Conservation (phyloP, 208 protist species). For the Jaenimonas drosophilae region DNA sequence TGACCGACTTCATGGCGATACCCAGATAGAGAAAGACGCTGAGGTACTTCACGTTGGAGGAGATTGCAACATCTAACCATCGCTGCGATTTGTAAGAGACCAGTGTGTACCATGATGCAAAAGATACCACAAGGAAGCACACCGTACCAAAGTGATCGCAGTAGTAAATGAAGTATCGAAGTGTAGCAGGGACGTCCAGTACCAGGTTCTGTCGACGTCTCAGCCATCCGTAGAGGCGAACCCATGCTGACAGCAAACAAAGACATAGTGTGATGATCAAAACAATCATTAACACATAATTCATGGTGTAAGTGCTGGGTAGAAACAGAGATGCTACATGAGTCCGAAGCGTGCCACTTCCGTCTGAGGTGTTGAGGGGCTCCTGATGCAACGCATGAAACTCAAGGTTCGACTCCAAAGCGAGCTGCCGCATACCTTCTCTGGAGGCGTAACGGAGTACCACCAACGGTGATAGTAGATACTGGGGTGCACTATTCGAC, state of each 20-base stretch:
- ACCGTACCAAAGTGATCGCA: constrained; percentile 61
- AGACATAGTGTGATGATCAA: constrained; percentile 45
- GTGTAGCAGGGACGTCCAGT: constrained; percentile 24
- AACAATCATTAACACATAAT: constrained; percentile 29
- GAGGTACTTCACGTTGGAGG: constrained; percentile 35
- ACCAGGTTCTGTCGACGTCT: constrained; percentile 64
- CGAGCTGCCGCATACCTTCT: constrained; percentile 9
- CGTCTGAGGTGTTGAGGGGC: constrained; percentile 7
- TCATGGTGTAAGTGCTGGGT: constrained; percentile 13
- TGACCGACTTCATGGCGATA: constrained; percentile 38
- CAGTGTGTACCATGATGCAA: constrained; percentile 68
- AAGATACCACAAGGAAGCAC: constrained; percentile 38
- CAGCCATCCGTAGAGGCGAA: constrained; percentile 77
- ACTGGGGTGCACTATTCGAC: constrained; percentile 1
- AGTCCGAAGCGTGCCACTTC: constrained; percentile 9
- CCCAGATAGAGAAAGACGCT: constrained; percentile 56
- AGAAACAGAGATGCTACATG: constrained; percentile 28
- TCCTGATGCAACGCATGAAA: neutral
- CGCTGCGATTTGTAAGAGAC: constrained; percentile 48
- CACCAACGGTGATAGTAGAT: constrained; percentile 23
- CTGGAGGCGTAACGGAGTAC: constrained; percentile 48
- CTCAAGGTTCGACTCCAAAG: neutral
- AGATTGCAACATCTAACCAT: constrained; percentile 21
- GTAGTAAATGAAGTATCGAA: constrained; percentile 67
- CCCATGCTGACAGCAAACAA: constrained; percentile 49